These are phyloP conservation scores for Ajuga reptans DNA, from an alignment of 305 asterid species.

Conservation along the genomic window DNA sequence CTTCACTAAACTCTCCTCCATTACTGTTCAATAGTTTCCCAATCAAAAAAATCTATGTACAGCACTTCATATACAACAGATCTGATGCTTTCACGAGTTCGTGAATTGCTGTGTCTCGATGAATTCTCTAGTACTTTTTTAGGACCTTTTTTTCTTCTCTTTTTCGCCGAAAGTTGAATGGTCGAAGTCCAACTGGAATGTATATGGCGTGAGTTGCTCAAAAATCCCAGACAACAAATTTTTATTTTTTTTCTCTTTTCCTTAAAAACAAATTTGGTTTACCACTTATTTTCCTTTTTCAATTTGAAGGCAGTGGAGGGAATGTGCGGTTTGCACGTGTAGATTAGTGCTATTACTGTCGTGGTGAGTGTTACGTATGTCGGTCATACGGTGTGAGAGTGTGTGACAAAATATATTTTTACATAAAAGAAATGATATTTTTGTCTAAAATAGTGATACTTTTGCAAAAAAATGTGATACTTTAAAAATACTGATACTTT, in stretches of 20 bases:
- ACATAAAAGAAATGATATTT: too few species aligned
- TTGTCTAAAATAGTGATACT: too few species aligned
- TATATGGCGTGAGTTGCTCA: constrained; percentile 12
- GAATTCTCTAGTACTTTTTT: neutral
- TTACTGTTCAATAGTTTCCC: constrained; percentile 4
- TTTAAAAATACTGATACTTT: too few species aligned
- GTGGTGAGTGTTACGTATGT: too few species aligned
- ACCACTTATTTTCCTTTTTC: neutral
- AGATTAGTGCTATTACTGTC: neutral
- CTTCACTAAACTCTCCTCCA: constrained; percentile 72
- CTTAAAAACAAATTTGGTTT: neutral
- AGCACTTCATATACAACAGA: constrained; percentile 17
- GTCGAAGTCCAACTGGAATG: constrained; percentile 21
- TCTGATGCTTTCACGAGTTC: constrained; percentile 16
- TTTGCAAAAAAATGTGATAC: too few species aligned
- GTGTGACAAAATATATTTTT: too few species aligned
- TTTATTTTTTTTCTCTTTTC: neutral
- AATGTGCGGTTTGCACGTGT: constrained; percentile 24
- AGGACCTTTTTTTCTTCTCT: constrained; percentile 12
- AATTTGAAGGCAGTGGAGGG: constrained; percentile 8
- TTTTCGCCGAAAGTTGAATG: constrained; percentile 24
- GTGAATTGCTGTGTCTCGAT: neutral
- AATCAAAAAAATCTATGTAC: neutral
- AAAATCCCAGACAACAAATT: neutral
- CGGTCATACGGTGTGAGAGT: too few species aligned